Base-by-base conservation (phyloP, 768 basidiomycete genomes). In the Rhizopogon salebrosus region DNA sequence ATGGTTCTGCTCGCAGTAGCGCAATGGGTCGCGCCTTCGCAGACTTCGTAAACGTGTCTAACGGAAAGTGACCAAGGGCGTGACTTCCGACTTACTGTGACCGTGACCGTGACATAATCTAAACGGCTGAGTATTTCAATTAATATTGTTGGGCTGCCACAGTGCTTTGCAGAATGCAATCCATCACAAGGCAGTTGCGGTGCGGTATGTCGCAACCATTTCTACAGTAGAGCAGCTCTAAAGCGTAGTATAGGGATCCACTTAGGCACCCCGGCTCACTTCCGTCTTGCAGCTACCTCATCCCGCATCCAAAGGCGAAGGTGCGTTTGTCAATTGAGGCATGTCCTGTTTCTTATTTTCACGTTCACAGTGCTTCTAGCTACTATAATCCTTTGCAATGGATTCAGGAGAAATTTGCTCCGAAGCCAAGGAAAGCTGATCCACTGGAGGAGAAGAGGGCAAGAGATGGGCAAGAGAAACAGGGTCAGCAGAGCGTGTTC, bases 321-420 rank as follows among this genome's bases (percentile, higher is more conserved):
- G 81, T 82, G 70, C 29, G 79, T 68, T 34, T 10, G 39, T 5
- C 41, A 40, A 36, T 48, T 23, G 31, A 18, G 22, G 10, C 13
- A 8, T 20, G 4, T 31, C 24, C 36, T 23, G 52, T 29, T 27
- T 34, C 49, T 57, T 36, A 52, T 45, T 18, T 46, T 18, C n/a
- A 46, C 16, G 3, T 27, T 42, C 14, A 45, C 22, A 35, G 24
- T 53, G 72, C 76, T 57, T 31, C 69, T 26, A 82, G 82, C 57
- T 77, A 76, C 38, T 74, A 79, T 57, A 79, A 75, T 59, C 85
- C 86, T 22, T 60, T 88, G 40, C 70, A 73, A 16, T 89, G 87
- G 87, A 64, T 89, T 8, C 76, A 75, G 54, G 78, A 86, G 41
- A 81, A 79, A 51, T 70, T 89, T 13, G 70, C 71, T 3, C 79